Conservation (phyloP, 2,329 filamentous ascomycete species). For the Clarireedia homoeocarpa region DNA sequence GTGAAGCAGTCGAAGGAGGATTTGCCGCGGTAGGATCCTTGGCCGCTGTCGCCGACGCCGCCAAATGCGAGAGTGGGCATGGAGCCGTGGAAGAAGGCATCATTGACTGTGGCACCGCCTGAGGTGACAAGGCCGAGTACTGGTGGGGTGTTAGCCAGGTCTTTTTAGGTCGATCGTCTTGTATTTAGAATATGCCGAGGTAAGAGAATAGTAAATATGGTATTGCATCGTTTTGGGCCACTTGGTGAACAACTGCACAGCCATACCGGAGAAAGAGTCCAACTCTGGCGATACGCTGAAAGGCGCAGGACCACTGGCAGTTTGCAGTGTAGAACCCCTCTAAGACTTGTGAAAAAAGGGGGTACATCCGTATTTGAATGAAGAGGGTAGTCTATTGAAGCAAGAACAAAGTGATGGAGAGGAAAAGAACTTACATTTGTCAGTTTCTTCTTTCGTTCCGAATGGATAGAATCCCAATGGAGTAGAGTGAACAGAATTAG, state of each 20-base stretch:
- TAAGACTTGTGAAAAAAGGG: neutral
- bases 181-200: neutral
- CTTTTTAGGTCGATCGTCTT: neutral
- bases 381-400: neutral
- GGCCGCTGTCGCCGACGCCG: conserved; percentile 72
- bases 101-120: conserved; percentile 60
- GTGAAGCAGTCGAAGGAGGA: conserved; percentile 64
- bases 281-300: too few relatives aligned
- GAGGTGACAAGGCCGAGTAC: conserved; percentile 57
- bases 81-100: conserved; percentile 60
- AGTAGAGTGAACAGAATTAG: conserved; percentile 73
- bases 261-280: too few relatives aligned
- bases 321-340: neutral
- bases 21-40: conserved; percentile 70
- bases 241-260: neutral
- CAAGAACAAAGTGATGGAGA: neutral
- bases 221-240: neutral
- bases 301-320: neutral
- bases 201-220: neutral
- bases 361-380: neutral
- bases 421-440: conserved; percentile 50
- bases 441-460: conserved; percentile 69
- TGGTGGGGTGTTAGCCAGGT: conserved; percentile 24
- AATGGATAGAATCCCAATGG: conserved; percentile 82
- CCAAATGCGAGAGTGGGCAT: conserved; percentile 72